phyloP scores from a whole-genome alignment of 805 yeast genomes.

The Myxozyma sirexii region DNA sequence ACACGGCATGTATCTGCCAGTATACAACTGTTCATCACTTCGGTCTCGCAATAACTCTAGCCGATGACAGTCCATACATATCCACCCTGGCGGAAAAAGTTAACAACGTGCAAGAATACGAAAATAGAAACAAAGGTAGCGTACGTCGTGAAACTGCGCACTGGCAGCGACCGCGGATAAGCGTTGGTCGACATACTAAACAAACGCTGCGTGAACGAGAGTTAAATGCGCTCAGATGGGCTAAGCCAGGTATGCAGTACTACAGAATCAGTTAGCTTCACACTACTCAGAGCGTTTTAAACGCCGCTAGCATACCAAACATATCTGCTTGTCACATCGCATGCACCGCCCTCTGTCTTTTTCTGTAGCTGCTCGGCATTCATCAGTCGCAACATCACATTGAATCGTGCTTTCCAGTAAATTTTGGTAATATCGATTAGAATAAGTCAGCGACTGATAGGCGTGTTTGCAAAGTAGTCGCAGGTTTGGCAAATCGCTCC shows the following conservation, averaged over 20 bases:
- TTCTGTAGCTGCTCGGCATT: conserved; percentile 8
- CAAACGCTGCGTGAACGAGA: conserved; percentile 23
- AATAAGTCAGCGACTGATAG: conserved; percentile 6
- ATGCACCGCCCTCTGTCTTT: conserved; percentile 8
- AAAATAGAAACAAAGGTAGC: neutral
- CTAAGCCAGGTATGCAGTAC: conserved; percentile 19
- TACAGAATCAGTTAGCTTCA: neutral
- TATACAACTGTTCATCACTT: neutral
- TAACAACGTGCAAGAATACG: no score
- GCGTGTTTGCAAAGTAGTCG: conserved; percentile 21
- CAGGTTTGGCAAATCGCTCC: conserved; percentile 9
- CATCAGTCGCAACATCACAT: conserved; percentile 23
- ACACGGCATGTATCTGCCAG: conserved; percentile 7
- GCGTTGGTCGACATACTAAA: conserved; percentile 12
- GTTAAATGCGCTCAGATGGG: conserved; percentile 3
- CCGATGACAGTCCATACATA: conserved; percentile 25
- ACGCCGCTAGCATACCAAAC: conserved; percentile 14
- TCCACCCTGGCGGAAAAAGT: conserved; percentile 20
- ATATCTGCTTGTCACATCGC: conserved; percentile 10
- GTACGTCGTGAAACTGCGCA: conserved; percentile 14
- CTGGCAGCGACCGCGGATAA: conserved; percentile 19
- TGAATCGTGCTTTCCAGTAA: conserved; percentile 19
- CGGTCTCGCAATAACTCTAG: conserved; percentile 20
- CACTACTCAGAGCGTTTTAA: neutral
- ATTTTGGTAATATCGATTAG: conserved; percentile 10